Evolutionary conservation across 495 filamentous ascomycete genomes (phyloP).

Genomic region (Hyaloscypha finlandica): DNA sequence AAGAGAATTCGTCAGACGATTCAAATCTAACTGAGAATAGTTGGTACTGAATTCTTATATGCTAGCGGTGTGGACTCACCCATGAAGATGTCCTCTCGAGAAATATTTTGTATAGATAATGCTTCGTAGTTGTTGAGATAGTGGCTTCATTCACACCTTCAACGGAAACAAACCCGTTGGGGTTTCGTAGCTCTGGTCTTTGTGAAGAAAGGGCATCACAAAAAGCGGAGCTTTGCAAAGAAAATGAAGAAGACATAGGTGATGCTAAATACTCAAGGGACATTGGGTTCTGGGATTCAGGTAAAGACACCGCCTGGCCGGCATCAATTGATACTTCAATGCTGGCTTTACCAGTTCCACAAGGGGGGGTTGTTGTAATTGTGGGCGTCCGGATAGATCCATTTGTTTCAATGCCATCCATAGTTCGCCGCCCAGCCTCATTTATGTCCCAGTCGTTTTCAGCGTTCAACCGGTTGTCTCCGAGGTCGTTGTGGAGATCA

Average conservation of each 20-base stretch:
- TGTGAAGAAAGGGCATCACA: neutral
- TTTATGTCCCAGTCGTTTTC: neutral
- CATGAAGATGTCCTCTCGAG: neutral
- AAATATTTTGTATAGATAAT: neutral
- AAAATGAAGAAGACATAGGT: neutral
- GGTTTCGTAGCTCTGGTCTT: neutral
- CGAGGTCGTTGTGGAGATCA: neutral
- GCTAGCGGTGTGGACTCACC: neutral
- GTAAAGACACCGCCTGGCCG: neutral
- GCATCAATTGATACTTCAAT: neutral
- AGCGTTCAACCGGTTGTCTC: neutral
- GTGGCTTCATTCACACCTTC: neutral
- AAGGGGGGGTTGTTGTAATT: neutral
- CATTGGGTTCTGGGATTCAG: neutral
- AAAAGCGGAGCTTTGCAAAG: neutral
- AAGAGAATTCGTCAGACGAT: neutral
- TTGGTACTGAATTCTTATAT: neutral
- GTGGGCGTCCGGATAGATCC: neutral
- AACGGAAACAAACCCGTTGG: neutral
- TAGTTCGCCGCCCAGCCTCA: neutral
- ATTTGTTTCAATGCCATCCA: neutral
- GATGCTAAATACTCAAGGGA: neutral
- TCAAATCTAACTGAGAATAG: neutral
- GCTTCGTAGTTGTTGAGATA: neutral
- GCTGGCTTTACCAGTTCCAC: neutral